Conservation (phyloP, 2,329 filamentous ascomycete genomes). For the Leptoxyphium fumago region DNA sequence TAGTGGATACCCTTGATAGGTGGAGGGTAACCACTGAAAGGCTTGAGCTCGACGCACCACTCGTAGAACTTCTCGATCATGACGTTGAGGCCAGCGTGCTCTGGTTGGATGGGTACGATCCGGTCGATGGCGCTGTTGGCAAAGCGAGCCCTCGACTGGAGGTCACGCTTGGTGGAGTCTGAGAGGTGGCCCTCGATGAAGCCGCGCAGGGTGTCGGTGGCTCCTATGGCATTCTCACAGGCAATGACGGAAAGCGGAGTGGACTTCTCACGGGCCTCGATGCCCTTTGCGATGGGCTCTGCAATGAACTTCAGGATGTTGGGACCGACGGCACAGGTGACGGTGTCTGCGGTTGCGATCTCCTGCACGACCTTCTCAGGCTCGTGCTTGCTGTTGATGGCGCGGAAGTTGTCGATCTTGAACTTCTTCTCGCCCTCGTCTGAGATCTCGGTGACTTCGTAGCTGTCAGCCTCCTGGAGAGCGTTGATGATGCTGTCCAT, state of each 20-base stretch:
- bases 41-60: conserved; percentile 86
- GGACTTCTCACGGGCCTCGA: conserved; percentile 53
- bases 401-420: conserved; percentile 86
- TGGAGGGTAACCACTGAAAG: conserved; percentile 56
- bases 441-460: conserved; percentile 88
- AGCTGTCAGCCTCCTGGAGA: conserved; percentile 61
- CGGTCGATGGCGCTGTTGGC: conserved; percentile 98
- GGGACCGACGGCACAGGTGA: conserved; percentile 94
- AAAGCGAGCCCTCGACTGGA: conserved; percentile 66
- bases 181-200: conserved; percentile 61
- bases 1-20: conserved; percentile 87
- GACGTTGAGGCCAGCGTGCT: conserved; percentile 69
- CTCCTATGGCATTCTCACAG: conserved; percentile 94
- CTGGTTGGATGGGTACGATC: conserved; percentile 83
- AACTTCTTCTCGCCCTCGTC: conserved; percentile 66
- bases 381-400: conserved; percentile 85
- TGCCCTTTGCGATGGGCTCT: conserved; percentile 85
- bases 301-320: conserved; percentile 95
- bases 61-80: conserved; percentile 98
- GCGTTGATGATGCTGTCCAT: conserved; percentile 67
- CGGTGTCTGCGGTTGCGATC: conserved; percentile 74
- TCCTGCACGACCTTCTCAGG: conserved; percentile 69
- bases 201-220: conserved; percentile 71
- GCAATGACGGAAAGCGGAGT: conserved; percentile 81
- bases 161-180: conserved; percentile 48